phyloP scores from a whole-genome alignment of 2,329 filamentous ascomycete genomes.

The Ceratocystis diversiconidia region DNA sequence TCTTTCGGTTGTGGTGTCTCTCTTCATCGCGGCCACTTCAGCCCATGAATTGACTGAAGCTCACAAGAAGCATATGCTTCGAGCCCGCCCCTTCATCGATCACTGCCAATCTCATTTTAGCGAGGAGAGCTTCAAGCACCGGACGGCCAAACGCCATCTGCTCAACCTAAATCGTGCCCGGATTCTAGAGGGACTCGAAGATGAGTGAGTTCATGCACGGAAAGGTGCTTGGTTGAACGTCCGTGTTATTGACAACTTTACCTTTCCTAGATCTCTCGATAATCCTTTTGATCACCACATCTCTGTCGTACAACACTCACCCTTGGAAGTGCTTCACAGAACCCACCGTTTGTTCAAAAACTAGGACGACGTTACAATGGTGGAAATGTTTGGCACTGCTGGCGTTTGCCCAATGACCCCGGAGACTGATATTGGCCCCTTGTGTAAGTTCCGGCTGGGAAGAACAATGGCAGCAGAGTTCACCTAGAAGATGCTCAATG shows the following conservation, averaged over 20 bases:
- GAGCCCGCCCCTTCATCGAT: constrained; percentile 10
- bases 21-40: neutral
- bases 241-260: neutral
- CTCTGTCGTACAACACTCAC: constrained; percentile 9
- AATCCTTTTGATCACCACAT: constrained; percentile 12
- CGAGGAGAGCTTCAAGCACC: constrained; percentile 11
- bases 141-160: constrained; percentile 18
- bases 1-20: constrained; percentile 5
- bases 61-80: constrained; percentile 8
- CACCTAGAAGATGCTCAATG: neutral
- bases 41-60: constrained; percentile 10
- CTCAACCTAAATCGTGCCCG: neutral
- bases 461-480: neutral
- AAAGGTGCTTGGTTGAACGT: neutral
- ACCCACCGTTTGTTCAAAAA: constrained; percentile 28
- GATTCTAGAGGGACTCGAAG: constrained; percentile 14
- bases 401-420: constrained; percentile 35
- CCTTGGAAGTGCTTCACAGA: constrained; percentile 22
- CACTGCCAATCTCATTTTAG: constrained; percentile 19
- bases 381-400: constrained; percentile 28
- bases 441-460: constrained; percentile 24
- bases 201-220: constrained; percentile 15
- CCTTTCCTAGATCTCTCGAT: constrained; percentile 15
- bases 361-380: constrained; percentile 23
- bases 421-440: constrained; percentile 38